Percentiles rank a stretch among this genome's conserved stretches.
Conservation (phyloP, 2,329 filamentous ascomycete species). For the Diaporthe sp. region DNA sequence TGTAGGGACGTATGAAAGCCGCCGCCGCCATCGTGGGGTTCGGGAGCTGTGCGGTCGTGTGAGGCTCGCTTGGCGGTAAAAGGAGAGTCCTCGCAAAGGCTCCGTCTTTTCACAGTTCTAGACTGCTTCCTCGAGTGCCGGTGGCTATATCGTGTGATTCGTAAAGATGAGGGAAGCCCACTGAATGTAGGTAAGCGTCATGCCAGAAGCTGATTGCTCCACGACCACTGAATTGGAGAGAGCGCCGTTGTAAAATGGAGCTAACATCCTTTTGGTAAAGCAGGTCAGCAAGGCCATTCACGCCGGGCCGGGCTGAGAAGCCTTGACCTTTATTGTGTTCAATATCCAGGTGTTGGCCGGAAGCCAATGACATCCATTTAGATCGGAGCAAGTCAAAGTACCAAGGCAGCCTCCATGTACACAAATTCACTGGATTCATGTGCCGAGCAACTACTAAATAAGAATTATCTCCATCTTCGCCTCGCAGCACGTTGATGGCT, state of each 20-base stretch:
- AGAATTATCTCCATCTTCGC: conserved; percentile 28
- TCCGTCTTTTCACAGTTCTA: background rate
- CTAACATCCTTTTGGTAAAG: background rate
- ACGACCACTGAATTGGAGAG: background rate
- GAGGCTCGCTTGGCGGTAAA: background rate
- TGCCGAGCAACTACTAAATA: conserved; percentile 30
- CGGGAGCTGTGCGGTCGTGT: background rate
- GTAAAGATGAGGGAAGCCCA: background rate
- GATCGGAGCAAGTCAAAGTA: background rate
- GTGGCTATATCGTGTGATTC: background rate
- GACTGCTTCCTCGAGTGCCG: background rate
- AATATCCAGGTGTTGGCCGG: background rate
- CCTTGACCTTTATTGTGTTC: background rate
- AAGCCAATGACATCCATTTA: background rate
- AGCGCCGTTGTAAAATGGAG: background rate
- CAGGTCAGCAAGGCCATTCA: background rate
- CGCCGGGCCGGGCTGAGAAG: background rate
- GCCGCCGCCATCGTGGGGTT: background rate
- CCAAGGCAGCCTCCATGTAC: background rate
- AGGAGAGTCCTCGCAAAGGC: background rate
- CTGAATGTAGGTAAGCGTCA: background rate
- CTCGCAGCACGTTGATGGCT: background rate
- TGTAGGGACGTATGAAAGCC: conserved; percentile 17
- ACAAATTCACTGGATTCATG: conserved; percentile 12
- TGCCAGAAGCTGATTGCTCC: background rate